Conservation (phyloP, 2,329 filamentous ascomycete genomes). For the Periglandula ipomoeae region DNA sequence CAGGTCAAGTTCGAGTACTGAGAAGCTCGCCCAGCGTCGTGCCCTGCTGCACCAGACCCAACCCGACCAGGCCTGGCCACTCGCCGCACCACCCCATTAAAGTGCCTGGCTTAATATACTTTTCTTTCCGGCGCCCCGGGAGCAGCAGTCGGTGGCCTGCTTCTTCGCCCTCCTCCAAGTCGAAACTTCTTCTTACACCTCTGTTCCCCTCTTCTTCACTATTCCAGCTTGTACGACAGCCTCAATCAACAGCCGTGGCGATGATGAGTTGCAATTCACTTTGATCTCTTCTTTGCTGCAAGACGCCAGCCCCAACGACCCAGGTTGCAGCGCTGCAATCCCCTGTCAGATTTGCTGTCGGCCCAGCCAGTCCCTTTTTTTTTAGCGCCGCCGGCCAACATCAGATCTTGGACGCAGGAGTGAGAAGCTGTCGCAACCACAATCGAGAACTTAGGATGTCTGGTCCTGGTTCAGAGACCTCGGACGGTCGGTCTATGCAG, state of each 20-base stretch:
- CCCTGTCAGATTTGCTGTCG: conserved; percentile 8
- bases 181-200: conserved; percentile 7
- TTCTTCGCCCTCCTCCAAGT: conserved; percentile 7
- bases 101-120: conserved; percentile 3
- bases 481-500: conserved; percentile 51
- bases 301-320: conserved; percentile 9
- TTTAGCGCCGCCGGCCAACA: conserved; percentile 1
- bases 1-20: no score
- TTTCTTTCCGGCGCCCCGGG: conserved; percentile 9
- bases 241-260: conserved; percentile 3
- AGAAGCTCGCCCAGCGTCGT: not conserved
- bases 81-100: conserved; percentile 3
- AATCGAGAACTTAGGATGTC: conserved; percentile 22
- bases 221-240: conserved; percentile 5
- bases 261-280: conserved; percentile 11
- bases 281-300: conserved; percentile 11
- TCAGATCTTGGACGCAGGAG: not conserved
- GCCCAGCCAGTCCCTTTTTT: conserved; percentile 5
- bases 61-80: not conserved
- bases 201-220: conserved; percentile 4
- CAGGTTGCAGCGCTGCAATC: conserved; percentile 7
- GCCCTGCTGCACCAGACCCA: not conserved
- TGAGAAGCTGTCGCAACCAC: conserved; percentile 2
- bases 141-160: conserved; percentile 7
- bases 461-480: conserved; percentile 25